These are phyloP conservation scores for Trichosanthes truncata DNA, from an alignment of 306 rosid genomes.

Conservation along the genomic window DNA sequence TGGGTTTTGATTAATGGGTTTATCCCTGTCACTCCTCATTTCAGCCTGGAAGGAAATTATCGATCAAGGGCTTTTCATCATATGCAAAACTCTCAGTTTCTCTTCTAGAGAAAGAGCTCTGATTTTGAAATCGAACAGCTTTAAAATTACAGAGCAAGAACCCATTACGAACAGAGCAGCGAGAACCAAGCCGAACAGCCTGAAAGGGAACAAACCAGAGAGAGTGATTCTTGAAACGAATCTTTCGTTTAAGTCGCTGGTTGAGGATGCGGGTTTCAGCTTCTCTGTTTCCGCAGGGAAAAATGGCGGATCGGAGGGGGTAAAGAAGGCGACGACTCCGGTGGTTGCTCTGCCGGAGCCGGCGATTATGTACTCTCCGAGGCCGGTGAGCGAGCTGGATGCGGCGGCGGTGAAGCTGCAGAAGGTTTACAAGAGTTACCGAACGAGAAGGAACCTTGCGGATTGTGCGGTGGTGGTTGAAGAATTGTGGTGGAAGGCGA, in stretches of 20 bases:
- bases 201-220: conserved; percentile 45
- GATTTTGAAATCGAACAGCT: conserved; percentile 43
- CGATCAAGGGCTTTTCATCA: conserved; percentile 19
- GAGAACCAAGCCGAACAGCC: conserved; percentile 15
- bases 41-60: conserved; percentile 52
- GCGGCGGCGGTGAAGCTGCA: conserved; percentile 78
- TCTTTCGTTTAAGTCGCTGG: conserved; percentile 33
- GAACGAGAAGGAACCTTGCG: conserved; percentile 85
- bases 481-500: conserved; percentile 91
- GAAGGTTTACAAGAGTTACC: conserved; percentile 77
- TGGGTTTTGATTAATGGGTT: conserved; percentile 35
- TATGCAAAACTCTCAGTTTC: conserved; percentile 21
- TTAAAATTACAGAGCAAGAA: conserved; percentile 43
- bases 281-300: conserved; percentile 10
- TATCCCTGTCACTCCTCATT: conserved; percentile 39
- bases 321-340: conserved; percentile 12
- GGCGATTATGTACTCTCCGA: conserved; percentile 36
- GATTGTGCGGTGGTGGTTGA: conserved; percentile 90
- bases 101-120: conserved; percentile 32
- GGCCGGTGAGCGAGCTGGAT: conserved; percentile 59
- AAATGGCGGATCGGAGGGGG: conserved; percentile 18
- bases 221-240: conserved; percentile 30
- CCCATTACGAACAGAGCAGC: conserved; percentile 10
- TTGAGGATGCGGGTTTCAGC: conserved; percentile 16
- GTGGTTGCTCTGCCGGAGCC: conserved; percentile 48